phyloP scores from a whole-genome alignment of 345 rosid species.

The Hypericum perforatum region DNA sequence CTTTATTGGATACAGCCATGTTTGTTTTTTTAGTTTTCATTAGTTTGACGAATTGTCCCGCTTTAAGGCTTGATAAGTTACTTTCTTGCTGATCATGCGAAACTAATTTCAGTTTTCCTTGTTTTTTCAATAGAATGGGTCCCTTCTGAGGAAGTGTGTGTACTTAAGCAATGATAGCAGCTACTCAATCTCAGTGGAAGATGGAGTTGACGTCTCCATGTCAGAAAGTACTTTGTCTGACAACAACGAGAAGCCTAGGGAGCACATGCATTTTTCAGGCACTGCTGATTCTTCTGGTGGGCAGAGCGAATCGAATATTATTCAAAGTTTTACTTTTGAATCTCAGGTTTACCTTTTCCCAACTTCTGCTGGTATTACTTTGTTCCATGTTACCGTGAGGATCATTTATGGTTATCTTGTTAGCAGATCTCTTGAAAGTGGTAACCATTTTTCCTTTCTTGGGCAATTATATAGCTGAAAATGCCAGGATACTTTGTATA shows the following conservation, averaged over 20 bases:
- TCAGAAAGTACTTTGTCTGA: slow-evolving; percentile 39
- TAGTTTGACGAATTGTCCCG: too few species aligned
- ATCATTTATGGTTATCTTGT: too few species aligned
- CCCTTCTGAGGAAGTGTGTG: slow-evolving; percentile 66
- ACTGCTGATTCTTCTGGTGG: slow-evolving; percentile 23
- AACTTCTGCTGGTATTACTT: not conserved
- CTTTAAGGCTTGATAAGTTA: too few species aligned
- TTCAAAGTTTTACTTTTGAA: slow-evolving; percentile 76
- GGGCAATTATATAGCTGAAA: not conserved
- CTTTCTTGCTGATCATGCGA: too few species aligned
- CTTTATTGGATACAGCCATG: not conserved
- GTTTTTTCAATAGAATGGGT: slow-evolving; percentile 59
- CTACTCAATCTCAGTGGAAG: slow-evolving; percentile 68
- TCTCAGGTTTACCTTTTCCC: slow-evolving; percentile 50
- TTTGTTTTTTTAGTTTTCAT: too few species aligned
- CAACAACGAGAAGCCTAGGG: slow-evolving; percentile 32
- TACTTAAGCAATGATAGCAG: slow-evolving; percentile 92
- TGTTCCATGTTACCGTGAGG: not conserved
- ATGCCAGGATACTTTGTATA: not conserved
- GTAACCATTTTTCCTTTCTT: not conserved
- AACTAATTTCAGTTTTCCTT: slow-evolving; percentile 3
- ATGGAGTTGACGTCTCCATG: slow-evolving; percentile 70
- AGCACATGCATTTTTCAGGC: slow-evolving; percentile 26
- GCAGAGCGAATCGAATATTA: slow-evolving; percentile 32
- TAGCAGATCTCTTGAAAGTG: too few species aligned